Evolutionary conservation across 2,329 filamentous ascomycete species (phyloP).

Genomic region (Aspergillus viridinutans): DNA sequence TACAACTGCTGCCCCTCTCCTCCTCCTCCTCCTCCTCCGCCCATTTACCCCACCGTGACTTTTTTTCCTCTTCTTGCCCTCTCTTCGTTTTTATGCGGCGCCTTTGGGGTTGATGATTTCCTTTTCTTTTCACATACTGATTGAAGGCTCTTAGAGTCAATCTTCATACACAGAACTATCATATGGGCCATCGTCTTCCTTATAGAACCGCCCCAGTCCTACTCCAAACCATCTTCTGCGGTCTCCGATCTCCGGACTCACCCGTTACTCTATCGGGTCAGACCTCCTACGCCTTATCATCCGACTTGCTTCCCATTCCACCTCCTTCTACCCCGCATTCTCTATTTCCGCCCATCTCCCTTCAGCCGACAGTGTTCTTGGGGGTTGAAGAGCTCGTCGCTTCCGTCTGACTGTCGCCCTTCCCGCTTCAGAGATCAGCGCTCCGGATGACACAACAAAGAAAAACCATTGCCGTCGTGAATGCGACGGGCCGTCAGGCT

Average conservation of each 20-base stretch:
- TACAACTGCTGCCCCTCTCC: background rate
- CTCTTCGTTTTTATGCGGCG: background rate
- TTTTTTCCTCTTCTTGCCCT: background rate
- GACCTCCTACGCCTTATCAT: background rate
- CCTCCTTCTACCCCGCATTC: slow-evolving; percentile 13
- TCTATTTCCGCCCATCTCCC: slow-evolving; percentile 5
- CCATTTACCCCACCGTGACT: background rate
- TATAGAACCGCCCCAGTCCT: background rate
- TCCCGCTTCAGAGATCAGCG: background rate
- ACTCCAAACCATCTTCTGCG: background rate
- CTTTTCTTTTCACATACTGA: background rate
- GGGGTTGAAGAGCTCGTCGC: background rate
- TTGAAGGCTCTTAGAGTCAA: background rate
- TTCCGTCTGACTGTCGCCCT: slow-evolving; percentile 5
- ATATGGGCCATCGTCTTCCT: background rate
- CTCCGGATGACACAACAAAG: slow-evolving; percentile 44
- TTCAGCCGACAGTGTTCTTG: slow-evolving; percentile 4
- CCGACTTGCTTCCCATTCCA: slow-evolving; percentile 8
- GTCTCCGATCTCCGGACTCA: background rate
- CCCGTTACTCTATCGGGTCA: background rate
- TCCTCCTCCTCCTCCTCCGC: background rate
- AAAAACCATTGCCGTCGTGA: slow-evolving; percentile 91
- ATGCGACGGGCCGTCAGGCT: slow-evolving; percentile 91
- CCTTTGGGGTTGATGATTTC: background rate
- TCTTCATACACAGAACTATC: background rate